A percentile compares a stretch with the other conserved stretches of the same genome.
phyloP scores from a whole-genome alignment of 371 early-diverging fungal species.

The Mycotypha africana region DNA sequence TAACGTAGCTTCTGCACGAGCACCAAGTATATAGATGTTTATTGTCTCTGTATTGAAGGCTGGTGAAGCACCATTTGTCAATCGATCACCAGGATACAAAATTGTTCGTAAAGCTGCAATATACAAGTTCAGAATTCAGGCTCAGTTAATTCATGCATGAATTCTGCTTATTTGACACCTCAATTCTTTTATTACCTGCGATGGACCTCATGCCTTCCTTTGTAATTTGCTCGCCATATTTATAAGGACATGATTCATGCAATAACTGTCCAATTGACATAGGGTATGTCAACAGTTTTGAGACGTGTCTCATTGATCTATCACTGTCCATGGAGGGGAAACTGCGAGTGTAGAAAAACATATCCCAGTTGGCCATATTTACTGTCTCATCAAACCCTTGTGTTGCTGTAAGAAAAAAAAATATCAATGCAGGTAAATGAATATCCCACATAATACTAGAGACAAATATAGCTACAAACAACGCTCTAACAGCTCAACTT shows the following conservation, averaged over 20 bases:
- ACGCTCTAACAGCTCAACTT: too few species aligned
- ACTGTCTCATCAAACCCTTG: conserved; percentile 75
- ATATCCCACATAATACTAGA: not conserved
- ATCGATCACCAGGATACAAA: conserved; percentile 51
- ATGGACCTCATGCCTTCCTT: conserved; percentile 68
- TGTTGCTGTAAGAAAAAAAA: conserved; percentile 33
- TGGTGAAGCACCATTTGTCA: conserved; percentile 40
- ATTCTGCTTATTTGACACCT: too few species aligned
- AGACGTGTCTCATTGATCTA: conserved; percentile 76
- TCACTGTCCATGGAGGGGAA: conserved; percentile 73
- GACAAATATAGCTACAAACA: not conserved
- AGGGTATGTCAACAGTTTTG: conserved; percentile 79
- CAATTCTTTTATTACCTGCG: too few species aligned
- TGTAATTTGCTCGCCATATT: conserved; percentile 63
- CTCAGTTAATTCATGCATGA: too few species aligned
- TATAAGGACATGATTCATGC: conserved; percentile 72
- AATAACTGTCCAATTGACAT: conserved; percentile 76
- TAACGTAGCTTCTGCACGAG: conserved; percentile 75
- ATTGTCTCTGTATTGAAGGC: conserved; percentile 51
- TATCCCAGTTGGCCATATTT: conserved; percentile 80
- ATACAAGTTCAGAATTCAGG: not conserved
- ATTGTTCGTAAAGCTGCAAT: conserved; percentile 67
- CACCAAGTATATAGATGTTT: conserved; percentile 72
- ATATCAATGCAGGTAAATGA: not conserved
- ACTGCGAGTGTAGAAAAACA: conserved; percentile 77